phyloP scores from a whole-genome alignment of 2,329 filamentous ascomycete genomes.

The Calonectria hawksworthii region DNA sequence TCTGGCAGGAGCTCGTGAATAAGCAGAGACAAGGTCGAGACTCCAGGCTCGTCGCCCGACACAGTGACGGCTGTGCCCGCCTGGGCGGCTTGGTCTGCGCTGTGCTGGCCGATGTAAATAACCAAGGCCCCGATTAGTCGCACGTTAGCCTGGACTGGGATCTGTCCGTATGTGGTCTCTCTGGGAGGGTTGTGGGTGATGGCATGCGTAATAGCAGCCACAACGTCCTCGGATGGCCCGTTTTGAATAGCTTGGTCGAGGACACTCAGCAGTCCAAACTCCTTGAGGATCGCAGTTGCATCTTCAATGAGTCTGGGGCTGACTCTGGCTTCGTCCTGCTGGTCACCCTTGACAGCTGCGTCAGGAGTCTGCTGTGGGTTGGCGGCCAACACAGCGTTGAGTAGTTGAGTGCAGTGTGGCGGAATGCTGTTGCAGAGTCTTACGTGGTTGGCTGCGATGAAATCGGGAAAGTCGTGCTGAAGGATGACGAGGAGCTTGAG shows the following conservation, averaged over 20 bases:
- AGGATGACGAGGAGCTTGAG: constrained; percentile 87
- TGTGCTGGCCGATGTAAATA: constrained; percentile 83
- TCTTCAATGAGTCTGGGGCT: constrained; percentile 77
- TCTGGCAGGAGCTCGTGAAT: constrained; percentile 82
- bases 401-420: constrained; percentile 85
- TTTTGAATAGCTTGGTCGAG: constrained; percentile 70
- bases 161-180: constrained; percentile 75
- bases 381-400: constrained; percentile 89
- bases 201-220: constrained; percentile 82
- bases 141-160: constrained; percentile 77
- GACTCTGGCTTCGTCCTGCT: constrained; percentile 80
- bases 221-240: constrained; percentile 78
- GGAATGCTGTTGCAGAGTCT: constrained; percentile 86
- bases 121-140: constrained; percentile 84
- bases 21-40: constrained; percentile 81
- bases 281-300: constrained; percentile 66
- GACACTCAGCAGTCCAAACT: constrained; percentile 70
- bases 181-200: constrained; percentile 72
- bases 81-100: constrained; percentile 71
- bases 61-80: constrained; percentile 71
- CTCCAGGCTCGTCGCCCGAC: constrained; percentile 64
- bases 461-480: constrained; percentile 95
- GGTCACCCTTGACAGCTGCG: constrained; percentile 81
- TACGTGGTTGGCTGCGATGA: constrained; percentile 88
- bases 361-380: constrained; percentile 80